phyloP scores from a whole-genome alignment of 441 rosid species.

The Gossypium schwendimanii region DNA sequence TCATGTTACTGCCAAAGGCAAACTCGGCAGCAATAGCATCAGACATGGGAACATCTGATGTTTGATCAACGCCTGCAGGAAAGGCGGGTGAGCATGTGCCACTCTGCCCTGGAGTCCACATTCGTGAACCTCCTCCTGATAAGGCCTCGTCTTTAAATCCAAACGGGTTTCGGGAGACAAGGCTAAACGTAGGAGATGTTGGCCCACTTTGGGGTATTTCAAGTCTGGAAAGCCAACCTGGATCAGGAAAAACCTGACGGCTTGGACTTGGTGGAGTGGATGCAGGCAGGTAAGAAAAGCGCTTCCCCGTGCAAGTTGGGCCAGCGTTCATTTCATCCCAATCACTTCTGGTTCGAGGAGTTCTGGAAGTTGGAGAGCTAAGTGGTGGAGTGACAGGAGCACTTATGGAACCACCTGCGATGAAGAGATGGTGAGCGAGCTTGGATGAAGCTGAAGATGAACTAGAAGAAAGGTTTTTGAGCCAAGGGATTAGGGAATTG shows the following conservation, averaged over 20 bases:
- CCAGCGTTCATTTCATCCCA: conserved; percentile 52
- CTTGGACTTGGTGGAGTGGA: conserved; percentile 82
- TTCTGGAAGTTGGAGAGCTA: conserved; percentile 64
- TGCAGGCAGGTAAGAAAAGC: conserved; percentile 41
- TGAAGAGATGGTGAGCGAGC: conserved; percentile 47
- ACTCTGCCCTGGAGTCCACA: conserved; percentile 96
- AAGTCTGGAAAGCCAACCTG: conserved; percentile 74
- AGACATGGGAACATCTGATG: conserved; percentile 71
- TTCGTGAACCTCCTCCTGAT: conserved; percentile 56
- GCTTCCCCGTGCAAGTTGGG: conserved; percentile 45
- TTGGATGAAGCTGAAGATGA: conserved; percentile 68
- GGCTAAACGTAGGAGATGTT: conserved; percentile 85
- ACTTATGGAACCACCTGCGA: conserved; percentile 77
- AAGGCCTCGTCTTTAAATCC: conserved; percentile 49
- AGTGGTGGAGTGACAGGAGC: conserved; percentile 97
- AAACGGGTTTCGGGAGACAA: conserved; percentile 68
- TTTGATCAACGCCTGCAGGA: conserved; percentile 61
- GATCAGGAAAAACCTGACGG: conserved; percentile 56
- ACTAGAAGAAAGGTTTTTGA: conserved; percentile 77
- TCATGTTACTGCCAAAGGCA: conserved; percentile 61
- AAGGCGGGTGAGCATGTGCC: conserved; percentile 87
- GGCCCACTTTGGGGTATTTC: conserved; percentile 82
- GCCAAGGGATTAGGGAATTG: conserved; percentile 93
- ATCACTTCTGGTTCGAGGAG: conserved; percentile 48
- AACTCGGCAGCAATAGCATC: conserved; percentile 75